Evolutionary conservation across 2,329 filamentous ascomycete genomes (phyloP), one percentile per base, ranked within the genome.

Genomic region (Zymoseptoria tritici): DNA sequence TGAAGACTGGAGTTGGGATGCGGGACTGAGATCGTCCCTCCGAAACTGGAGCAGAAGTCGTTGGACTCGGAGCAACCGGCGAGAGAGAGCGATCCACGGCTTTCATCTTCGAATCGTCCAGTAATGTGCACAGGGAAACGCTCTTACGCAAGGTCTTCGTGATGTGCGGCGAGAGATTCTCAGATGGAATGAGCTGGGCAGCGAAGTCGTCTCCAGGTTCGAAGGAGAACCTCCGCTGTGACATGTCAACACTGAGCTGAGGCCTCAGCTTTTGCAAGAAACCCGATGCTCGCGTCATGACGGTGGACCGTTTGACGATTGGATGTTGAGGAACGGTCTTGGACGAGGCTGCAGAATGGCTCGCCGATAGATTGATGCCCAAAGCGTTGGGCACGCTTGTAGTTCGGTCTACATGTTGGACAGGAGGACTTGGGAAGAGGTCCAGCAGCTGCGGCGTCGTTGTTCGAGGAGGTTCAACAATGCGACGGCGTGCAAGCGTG

Each of bases 1-100:
- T 68, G 59, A 74, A 72, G 0, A 75, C 63, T n/a, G 76, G 77
- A 53, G 73, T 77, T n/a, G 77, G 77, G 21, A 78, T 79, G 60
- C 75, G 75, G 4, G 77, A 76, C 4, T 66, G 50, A 60, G 65
- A 61, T 58, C 60, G 19, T 53, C 60, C 58, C 9, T 60, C 63
- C 8, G 57, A 61, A 36, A 49, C 55, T 5, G 55, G 54, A 16
- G 59, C 59, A 19, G 66, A 65, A 3, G 59, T 57, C 9, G 67
- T 62, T 19, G 68, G 65, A 57, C 67, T 69, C 13, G 64, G 66
- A 9, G 63, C 64, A 16, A 67, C 58, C 16, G 65, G 67, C 16
- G 65, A 67, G 11, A 64, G 56, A 13, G 49, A 31, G 26, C 52
- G 29, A 11, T 59, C 59, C 11, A 57, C 24, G 5, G 53, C 46